phyloP scores from a whole-genome alignment of 495 filamentous ascomycete genomes.

The Oidiodendron maius region DNA sequence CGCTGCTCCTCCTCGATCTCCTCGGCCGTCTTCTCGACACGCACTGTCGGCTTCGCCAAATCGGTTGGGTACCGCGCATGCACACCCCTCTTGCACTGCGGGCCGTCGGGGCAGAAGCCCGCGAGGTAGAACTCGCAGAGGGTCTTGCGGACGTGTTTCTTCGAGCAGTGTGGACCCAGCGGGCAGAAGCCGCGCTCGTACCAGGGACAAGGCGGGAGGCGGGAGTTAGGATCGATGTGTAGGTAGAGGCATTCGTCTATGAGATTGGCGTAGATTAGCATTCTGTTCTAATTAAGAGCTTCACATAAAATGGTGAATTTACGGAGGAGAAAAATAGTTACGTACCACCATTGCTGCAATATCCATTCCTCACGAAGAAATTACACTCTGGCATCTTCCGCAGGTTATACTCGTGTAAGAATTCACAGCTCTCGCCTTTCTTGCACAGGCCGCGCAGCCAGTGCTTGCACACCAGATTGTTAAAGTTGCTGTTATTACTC shows the following conservation, averaged over 20 bases:
- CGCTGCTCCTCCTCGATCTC: slow-evolving; percentile 23
- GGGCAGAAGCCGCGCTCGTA: slow-evolving; percentile 96
- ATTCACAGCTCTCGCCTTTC: slow-evolving; percentile 92
- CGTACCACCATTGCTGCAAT: slow-evolving; percentile 74
- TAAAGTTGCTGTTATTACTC: slow-evolving; percentile 52
- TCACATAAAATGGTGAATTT: not conserved
- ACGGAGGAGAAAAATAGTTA: not conserved
- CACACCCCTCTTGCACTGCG: slow-evolving; percentile 60
- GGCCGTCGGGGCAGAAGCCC: slow-evolving; percentile 88
- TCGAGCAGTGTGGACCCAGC: slow-evolving; percentile 76
- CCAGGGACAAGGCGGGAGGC: slow-evolving; percentile 82
- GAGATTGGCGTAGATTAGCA: too few species aligned
- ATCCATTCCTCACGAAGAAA: slow-evolving; percentile 80
- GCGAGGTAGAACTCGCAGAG: slow-evolving; percentile 84
- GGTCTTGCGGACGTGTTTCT: slow-evolving; percentile 73
- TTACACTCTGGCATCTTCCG: slow-evolving; percentile 97
- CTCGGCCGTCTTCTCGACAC: slow-evolving; percentile 19
- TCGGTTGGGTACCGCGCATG: slow-evolving; percentile 76
- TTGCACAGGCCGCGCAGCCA: slow-evolving; percentile 97
- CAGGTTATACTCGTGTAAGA: slow-evolving; percentile 96
- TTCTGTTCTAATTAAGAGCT: too few species aligned
- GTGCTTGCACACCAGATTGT: slow-evolving; percentile 92
- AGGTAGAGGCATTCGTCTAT: slow-evolving; percentile 90
- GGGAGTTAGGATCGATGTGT: slow-evolving; percentile 78
- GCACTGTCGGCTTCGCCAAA: slow-evolving; percentile 56